Evolutionary conservation across 1,284 basidiomycete genomes (phyloP).

Genomic region (Cutaneotrichosporon cutaneum): DNA sequence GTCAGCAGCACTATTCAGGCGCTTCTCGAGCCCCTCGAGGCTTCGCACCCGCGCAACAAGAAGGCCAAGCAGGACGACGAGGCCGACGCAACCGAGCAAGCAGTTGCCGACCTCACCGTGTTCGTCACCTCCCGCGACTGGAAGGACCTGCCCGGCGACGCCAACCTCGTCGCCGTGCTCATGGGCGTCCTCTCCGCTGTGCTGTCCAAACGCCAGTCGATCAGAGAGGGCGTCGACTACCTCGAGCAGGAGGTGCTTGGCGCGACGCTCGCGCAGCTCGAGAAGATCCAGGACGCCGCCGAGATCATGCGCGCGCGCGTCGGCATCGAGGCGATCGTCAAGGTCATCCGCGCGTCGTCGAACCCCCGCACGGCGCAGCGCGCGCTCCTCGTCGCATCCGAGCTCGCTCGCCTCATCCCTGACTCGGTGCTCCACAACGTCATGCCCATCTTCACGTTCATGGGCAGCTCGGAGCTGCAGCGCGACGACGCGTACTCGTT

Average conservation of each 20-base stretch:
- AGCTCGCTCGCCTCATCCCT: slow-evolving; percentile 77
- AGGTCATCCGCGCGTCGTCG: slow-evolving; percentile 78
- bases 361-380: slow-evolving; percentile 96
- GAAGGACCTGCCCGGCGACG: slow-evolving; percentile 64
- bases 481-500: slow-evolving; percentile 95
- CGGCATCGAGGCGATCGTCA: slow-evolving; percentile 74
- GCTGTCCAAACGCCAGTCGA: slow-evolving; percentile 56
- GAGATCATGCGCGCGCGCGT: slow-evolving; percentile 50
- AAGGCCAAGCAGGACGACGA: slow-evolving; percentile 34
- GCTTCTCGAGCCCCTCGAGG: slow-evolving; percentile 36
- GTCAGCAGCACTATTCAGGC: slow-evolving; percentile 32
- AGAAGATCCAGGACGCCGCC: slow-evolving; percentile 56
- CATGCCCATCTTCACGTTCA: slow-evolving; percentile 99
- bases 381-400: slow-evolving; percentile 84
- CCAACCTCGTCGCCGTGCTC: slow-evolving; percentile 69
- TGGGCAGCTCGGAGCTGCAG: slow-evolving; percentile 95
- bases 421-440: slow-evolving; percentile 90
- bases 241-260: slow-evolving; percentile 83
- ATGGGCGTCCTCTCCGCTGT: slow-evolving; percentile 72
- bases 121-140: slow-evolving; percentile 72
- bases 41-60: slow-evolving; percentile 36
- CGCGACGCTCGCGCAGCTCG: slow-evolving; percentile 69
- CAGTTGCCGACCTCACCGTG: slow-evolving; percentile 60
- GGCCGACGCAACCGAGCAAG: slow-evolving; percentile 28
- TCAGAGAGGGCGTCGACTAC: slow-evolving; percentile 66